A percentile compares a stretch with the other conserved stretches of the same genome.
These are phyloP conservation scores for Suillus weaverae DNA, from an alignment of 768 basidiomycete genomes.

Conservation along the genomic window DNA sequence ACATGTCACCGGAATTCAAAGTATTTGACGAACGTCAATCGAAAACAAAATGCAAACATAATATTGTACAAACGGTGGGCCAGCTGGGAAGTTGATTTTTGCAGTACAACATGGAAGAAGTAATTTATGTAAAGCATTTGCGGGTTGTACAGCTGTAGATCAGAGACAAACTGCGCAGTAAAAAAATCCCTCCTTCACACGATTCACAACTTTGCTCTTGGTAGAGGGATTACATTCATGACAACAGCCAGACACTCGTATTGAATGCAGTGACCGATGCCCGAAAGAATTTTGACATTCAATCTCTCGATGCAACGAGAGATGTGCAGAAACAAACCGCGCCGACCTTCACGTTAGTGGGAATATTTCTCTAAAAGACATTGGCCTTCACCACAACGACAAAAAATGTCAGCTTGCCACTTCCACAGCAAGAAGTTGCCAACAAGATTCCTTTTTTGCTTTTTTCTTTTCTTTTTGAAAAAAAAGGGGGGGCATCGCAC, in stretches of 20 bases:
- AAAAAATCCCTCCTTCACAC: background rate
- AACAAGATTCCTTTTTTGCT: background rate
- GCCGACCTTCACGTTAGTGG: slow-evolving; percentile 7
- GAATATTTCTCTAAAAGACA: slow-evolving; percentile 14
- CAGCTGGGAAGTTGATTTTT: background rate
- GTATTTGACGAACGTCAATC: background rate
- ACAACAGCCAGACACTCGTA: slow-evolving; percentile 21
- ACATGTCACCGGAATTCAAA: too few relatives aligned
- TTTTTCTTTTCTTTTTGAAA: too few relatives aligned
- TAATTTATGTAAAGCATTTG: background rate
- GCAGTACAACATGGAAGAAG: background rate
- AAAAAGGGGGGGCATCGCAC: slow-evolving; percentile 6
- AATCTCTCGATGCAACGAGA: background rate
- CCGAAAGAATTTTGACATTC: slow-evolving; percentile 9
- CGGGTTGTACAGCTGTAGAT: background rate
- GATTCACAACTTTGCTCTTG: background rate
- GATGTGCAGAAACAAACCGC: slow-evolving; percentile 5
- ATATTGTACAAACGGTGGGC: background rate
- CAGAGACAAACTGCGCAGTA: background rate
- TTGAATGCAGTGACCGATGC: slow-evolving; percentile 24
- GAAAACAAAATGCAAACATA: background rate
- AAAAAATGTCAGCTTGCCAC: background rate
- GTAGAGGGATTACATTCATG: slow-evolving; percentile 9
- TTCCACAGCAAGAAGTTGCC: background rate
- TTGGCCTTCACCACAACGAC: slow-evolving; percentile 5